Evolutionary conservation across 257 asterid genomes (phyloP), one percentile per base, ranked within the genome.

Genomic region (Agastache rugosa): DNA sequence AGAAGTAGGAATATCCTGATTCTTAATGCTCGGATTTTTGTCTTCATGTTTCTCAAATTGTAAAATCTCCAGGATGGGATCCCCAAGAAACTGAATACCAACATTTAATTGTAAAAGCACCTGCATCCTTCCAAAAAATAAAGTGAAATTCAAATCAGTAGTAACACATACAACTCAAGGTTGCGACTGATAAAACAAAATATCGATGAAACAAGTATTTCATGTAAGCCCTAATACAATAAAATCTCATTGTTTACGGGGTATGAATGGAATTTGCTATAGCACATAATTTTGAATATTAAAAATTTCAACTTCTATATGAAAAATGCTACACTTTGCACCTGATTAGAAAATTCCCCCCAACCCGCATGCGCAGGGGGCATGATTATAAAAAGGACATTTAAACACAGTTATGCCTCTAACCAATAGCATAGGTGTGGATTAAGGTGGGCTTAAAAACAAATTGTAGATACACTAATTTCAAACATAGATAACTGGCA

Each of bases 41-140:
- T 90, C 91, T 72, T 82, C 85, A 83, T 87, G 84, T 80, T 85
- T 92, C 81, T 95, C 96, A 67, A 95, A 95, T 77, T 95, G 99
- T 72, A 92, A 93, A 84, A 95, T 91, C 84, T 95, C 99, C 76
- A 95, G 87, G 78, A 88, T 87, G 67, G 99, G 99, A 84, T 92
- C 90, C 75, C 79, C 86, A 64, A 89, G 82, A 75, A 85, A 84
- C 75, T 88, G 96, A 73, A 84, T 86, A 74, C 93, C 93, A 76
- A 95, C 85, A 84, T 88, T 90, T 79, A 91, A 85, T 83, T 92
- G 98, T 91, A 95, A 93, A 81, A 92, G 96, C 77, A 95, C 96
- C 99, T 95, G 99, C 96, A 91, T 88, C 92, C 97, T 90, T 93
- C 96, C 99, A 84, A 80, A 83, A 85, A 92, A 83, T 75, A 88